A percentile compares a stretch with the other conserved stretches of the same genome.
Conservation (phyloP, 1,284 basidiomycete species). For the Austroboletus rostrupii region DNA sequence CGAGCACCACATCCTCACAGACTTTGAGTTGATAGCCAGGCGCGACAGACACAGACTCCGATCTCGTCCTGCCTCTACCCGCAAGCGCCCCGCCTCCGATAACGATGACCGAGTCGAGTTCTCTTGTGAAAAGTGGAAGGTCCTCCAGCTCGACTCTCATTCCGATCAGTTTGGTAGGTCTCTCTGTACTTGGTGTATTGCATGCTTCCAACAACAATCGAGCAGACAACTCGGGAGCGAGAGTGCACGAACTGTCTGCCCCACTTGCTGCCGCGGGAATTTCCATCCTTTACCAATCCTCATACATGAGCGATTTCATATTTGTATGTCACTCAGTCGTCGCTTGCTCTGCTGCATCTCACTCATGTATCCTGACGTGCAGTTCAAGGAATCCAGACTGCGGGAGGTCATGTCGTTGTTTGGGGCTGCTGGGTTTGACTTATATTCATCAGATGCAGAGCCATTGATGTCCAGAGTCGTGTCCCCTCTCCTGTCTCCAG, state of each 20-base stretch:
- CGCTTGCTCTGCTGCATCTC: not conserved
- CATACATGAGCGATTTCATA: slow-evolving; percentile 82
- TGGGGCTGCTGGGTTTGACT: slow-evolving; percentile 57
- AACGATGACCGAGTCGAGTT: slow-evolving; percentile 56
- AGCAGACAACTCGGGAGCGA: slow-evolving; percentile 65
- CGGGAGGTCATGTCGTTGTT: slow-evolving; percentile 60
- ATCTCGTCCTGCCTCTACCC: slow-evolving; percentile 36
- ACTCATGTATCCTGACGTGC: slow-evolving; percentile 1
- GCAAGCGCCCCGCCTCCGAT: slow-evolving; percentile 24
- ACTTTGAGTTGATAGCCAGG: slow-evolving; percentile 60
- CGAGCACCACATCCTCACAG: slow-evolving; percentile 51
- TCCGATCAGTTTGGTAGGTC: slow-evolving; percentile 57
- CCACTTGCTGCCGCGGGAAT: slow-evolving; percentile 77
- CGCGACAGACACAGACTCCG: slow-evolving; percentile 50
- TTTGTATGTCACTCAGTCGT: slow-evolving; percentile 46
- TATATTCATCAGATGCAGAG: slow-evolving; percentile 57
- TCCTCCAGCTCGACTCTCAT: slow-evolving; percentile 75
- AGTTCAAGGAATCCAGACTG: slow-evolving; percentile 67
- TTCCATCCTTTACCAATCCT: slow-evolving; percentile 81
- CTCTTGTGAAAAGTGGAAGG: slow-evolving; percentile 67
- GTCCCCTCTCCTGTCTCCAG: slow-evolving; percentile 37
- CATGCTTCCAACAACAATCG: slow-evolving; percentile 4
- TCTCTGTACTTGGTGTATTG: not conserved
- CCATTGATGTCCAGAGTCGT: slow-evolving; percentile 35
- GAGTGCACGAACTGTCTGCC: slow-evolving; percentile 74